Percentiles rank a stretch among this genome's conserved stretches.
Evolutionary conservation across 148 eudicot genomes (phyloP).

Genomic region (Amaranthus cruentus): DNA sequence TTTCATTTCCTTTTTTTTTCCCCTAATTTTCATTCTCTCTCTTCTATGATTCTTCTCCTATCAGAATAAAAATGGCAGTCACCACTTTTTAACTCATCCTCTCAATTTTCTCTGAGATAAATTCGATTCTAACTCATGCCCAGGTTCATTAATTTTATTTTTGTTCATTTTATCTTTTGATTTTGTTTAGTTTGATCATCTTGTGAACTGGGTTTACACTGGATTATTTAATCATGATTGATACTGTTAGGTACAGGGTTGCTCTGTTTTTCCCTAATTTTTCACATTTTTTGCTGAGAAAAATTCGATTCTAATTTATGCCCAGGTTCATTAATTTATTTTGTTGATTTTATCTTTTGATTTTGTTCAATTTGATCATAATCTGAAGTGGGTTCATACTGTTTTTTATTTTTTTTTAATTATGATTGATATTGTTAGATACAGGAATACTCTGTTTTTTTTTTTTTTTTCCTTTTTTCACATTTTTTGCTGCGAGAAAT

Average conservation of each 20-base stretch:
- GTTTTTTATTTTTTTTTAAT: neutral
- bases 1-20: conserved; percentile 14
- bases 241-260: no score
- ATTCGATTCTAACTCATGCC: neutral
- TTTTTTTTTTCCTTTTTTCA: no score
- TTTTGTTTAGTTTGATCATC: no score
- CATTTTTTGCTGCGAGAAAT: neutral
- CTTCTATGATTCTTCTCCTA: neutral
- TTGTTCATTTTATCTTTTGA: no score
- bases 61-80: no score
- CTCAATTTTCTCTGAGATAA: neutral
- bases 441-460: conserved; percentile 14
- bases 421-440: neutral
- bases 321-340: neutral
- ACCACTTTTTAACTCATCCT: no score
- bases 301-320: neutral
- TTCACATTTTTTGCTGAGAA: no score
- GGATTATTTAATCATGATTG: no score
- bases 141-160: conserved; percentile 4
- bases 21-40: neutral
- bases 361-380: conserved; percentile 2
- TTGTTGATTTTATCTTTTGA: neutral
- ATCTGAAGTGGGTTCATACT: neutral
- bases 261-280: no score
- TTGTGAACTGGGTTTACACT: no score